Base-by-base conservation (phyloP, 495 filamentous ascomycete genomes). In the Tuber umbilicatum region DNA sequence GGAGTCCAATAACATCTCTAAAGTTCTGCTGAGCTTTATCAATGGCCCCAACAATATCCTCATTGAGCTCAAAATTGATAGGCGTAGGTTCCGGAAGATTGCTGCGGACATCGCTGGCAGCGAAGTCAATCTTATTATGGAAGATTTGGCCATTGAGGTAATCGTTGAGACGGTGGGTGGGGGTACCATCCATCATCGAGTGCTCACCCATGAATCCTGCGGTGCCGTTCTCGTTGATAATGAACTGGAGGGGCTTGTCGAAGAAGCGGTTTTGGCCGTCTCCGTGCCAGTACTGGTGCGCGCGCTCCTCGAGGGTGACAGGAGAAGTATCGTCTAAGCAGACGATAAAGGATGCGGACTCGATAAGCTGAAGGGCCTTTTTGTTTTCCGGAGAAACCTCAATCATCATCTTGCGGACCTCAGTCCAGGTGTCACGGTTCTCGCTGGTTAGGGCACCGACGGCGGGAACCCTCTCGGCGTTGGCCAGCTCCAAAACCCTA, bases 161-260 rank as follows among this genome's bases (percentile, higher is more conserved):
- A 87, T 99, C 95, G 84, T 97, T 98, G 42, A 99, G 88, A 5
- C 96, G 90, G 84, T 98, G 94, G 19, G 96, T 99, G 2, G 96
- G 93, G 40, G 94, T 99, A 73, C 96, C 96, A 83, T 99, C 96
- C 96, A 99, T 99, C 96, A 99, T 98, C 85, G 91, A 94, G 87
- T 99, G 96, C 87, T 99, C 96, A 82, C 96, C 96, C 86, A 92
- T 93, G 87, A 99, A 99, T 75, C 96, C 96, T 38, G 96, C 92
- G 23, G 95, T 96, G 78, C 94, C 96, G 84, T 99, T 99, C 81
- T 98, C 94, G 84, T 97, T 97, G 85, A 99, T 82, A 82, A 99
- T 94, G 85, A 99, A 98, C 86, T 99, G 93, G 73, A 97, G 86
- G 35, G 96, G 96, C 87, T 98, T 98, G 87, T 99, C 96, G 83